Conservation (phyloP, 1,284 basidiomycete genomes). For the Tausonia pullulans region DNA sequence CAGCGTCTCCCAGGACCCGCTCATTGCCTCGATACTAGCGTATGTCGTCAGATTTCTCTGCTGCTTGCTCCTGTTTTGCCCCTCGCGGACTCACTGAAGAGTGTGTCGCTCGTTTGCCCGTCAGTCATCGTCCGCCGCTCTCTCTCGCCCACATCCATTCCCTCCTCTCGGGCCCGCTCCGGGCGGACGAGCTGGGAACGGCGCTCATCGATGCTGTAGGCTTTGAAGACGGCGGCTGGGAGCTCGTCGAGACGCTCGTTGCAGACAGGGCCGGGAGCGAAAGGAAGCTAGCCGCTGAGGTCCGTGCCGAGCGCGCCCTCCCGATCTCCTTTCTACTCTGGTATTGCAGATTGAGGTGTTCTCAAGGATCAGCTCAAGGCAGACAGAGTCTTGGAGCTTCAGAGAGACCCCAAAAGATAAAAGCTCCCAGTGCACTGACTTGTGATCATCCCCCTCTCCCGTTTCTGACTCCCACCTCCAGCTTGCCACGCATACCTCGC, state of each 20-base stretch:
- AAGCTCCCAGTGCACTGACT: too few species aligned
- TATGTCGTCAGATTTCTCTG: too few species aligned
- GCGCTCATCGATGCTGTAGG: slow-evolving; percentile 75
- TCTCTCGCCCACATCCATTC: slow-evolving; percentile 6
- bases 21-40: too few species aligned
- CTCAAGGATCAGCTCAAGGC: neutral
- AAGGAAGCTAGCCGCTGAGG: slow-evolving; percentile 18
- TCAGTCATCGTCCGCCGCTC: neutral
- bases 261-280: slow-evolving; percentile 23
- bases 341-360: neutral
- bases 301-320: slow-evolving; percentile 9
- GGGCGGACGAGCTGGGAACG: slow-evolving; percentile 56
- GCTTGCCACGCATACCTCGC: neutral
- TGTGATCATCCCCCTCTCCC: neutral
- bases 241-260: slow-evolving; percentile 30
- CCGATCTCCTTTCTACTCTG: slow-evolving; percentile 39
- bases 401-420: too few species aligned
- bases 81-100: too few species aligned
- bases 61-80: too few species aligned
- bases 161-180: neutral
- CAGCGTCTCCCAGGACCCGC: too few species aligned
- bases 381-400: too few species aligned
- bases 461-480: neutral
- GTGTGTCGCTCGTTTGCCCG: too few species aligned
- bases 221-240: slow-evolving; percentile 51